phyloP scores from a whole-genome alignment of 2,329 filamentous ascomycete species.

The Alternaria sp. region DNA sequence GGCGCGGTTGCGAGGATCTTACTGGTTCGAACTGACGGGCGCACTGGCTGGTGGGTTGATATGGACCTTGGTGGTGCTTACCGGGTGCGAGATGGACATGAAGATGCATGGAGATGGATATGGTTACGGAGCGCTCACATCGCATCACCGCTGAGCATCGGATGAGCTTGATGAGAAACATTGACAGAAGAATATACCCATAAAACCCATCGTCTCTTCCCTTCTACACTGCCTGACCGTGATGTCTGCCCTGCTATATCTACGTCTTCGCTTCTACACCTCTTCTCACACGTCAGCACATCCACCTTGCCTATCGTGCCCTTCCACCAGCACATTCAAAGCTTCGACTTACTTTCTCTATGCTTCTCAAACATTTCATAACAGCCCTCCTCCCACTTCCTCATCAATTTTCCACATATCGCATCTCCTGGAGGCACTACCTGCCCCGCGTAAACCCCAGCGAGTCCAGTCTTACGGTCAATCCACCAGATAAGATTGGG shows the following conservation, averaged over 20 bases:
- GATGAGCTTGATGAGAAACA: neutral
- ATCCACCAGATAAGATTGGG: slow-evolving; percentile 46
- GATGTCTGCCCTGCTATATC: neutral
- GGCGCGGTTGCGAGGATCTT: neutral
- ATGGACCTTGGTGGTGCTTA: neutral
- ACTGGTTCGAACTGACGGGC: neutral
- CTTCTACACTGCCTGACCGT: neutral
- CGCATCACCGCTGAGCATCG: neutral
- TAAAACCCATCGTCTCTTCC: neutral
- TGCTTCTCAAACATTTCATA: slow-evolving; percentile 2
- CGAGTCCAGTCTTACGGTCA: slow-evolving; percentile 40
- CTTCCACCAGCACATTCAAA: neutral
- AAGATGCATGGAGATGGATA: neutral
- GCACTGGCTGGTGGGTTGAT: neutral
- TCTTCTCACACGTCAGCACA: neutral
- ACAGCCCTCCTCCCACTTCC: slow-evolving; percentile 25
- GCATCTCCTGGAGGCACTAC: slow-evolving; percentile 40
- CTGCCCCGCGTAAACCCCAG: slow-evolving; percentile 39
- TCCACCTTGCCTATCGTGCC: neutral
- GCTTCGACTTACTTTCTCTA: neutral
- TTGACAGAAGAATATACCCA: neutral
- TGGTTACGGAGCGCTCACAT: neutral
- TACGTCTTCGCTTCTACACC: neutral
- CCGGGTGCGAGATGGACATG: neutral
- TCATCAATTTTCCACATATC: slow-evolving; percentile 16